Percentiles rank a stretch among this genome's conserved stretches.
Conservation (phyloP, 306 rosid species). For the Aeschynomene evenia region DNA sequence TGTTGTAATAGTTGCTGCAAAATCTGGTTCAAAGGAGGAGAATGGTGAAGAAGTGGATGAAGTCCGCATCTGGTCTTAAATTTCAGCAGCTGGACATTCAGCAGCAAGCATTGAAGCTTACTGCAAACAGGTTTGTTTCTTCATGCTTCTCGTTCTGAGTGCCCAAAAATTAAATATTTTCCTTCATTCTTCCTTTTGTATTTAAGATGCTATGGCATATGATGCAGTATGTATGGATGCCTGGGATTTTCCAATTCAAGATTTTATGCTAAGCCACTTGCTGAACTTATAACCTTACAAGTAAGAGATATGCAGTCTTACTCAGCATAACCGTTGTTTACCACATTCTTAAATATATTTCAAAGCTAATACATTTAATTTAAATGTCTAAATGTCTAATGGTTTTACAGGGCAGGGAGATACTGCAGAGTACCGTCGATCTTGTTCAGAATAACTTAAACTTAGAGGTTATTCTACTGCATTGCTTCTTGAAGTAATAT, state of each 20-base stretch:
- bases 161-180: not conserved
- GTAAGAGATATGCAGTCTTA: slow-evolving; percentile 50
- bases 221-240: slow-evolving; percentile 97
- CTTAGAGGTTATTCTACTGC: slow-evolving; percentile 69
- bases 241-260: slow-evolving; percentile 93
- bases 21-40: slow-evolving; percentile 76
- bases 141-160: slow-evolving; percentile 6
- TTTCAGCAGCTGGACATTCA: slow-evolving; percentile 86
- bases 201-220: slow-evolving; percentile 18
- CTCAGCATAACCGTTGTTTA: slow-evolving; percentile 5
- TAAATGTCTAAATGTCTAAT: slow-evolving; percentile 34
- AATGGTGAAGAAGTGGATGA: slow-evolving; percentile 84
- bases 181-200: slow-evolving; percentile 1
- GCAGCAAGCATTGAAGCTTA: slow-evolving; percentile 98
- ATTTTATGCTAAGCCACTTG: slow-evolving; percentile 96
- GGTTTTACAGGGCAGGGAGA: slow-evolving; percentile 87
- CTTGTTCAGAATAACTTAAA: slow-evolving; percentile 89
- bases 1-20: slow-evolving; percentile 66
- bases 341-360: slow-evolving; percentile 14
- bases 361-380: slow-evolving; percentile 5
- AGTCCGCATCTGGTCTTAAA: slow-evolving; percentile 78
- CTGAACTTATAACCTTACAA: slow-evolving; percentile 89
- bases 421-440: slow-evolving; percentile 93
- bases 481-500: slow-evolving; percentile 29
- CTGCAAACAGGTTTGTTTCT: slow-evolving; percentile 80